Percentiles rank a stretch among this genome's conserved stretches.
Conservation (phyloP, 23 red algal species). For the Gracilaria vermiculophylla region DNA sequence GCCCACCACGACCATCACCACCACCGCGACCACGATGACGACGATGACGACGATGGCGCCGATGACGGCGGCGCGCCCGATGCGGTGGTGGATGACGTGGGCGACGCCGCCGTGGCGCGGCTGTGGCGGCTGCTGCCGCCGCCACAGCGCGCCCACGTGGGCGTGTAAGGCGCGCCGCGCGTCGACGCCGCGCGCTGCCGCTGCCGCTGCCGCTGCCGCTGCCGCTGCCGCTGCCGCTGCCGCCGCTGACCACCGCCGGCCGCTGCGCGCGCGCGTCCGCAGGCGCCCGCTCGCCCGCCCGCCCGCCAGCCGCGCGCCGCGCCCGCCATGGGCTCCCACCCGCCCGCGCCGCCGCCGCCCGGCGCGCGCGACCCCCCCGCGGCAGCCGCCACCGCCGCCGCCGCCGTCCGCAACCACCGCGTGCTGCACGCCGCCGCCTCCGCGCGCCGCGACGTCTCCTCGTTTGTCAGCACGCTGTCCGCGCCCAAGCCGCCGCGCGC, state of each 20-base stretch:
- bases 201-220: not conserved
- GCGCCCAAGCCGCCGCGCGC: constrained; percentile 37
- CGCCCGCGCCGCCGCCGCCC: not conserved
- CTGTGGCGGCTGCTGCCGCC: not conserved
- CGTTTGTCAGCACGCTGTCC: not conserved
- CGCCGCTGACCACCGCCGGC: not conserved
- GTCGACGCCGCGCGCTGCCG: too few species aligned
- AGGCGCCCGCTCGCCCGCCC: not conserved
- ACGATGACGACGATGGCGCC: not conserved
- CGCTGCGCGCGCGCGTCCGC: constrained; percentile 4
- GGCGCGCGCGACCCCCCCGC: not conserved
- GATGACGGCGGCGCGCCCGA: not conserved
- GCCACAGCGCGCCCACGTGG: not conserved
- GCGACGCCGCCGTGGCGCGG: not conserved
- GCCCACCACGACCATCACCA: not conserved
- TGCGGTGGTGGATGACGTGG: not conserved
- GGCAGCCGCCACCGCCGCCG: not conserved
- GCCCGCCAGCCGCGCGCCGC: not conserved
- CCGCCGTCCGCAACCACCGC: constrained; percentile 9
- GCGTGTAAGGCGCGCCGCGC: too few species aligned
- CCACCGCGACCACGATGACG: not conserved
- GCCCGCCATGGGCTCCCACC: not conserved
- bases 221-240: not conserved
- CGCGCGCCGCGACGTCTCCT: constrained; percentile 18
- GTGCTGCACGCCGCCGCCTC: constrained; percentile 29